These are phyloP conservation scores for Friedmanniomyces simplex DNA, from an alignment of 495 filamentous ascomycete genomes.

Conservation along the genomic window DNA sequence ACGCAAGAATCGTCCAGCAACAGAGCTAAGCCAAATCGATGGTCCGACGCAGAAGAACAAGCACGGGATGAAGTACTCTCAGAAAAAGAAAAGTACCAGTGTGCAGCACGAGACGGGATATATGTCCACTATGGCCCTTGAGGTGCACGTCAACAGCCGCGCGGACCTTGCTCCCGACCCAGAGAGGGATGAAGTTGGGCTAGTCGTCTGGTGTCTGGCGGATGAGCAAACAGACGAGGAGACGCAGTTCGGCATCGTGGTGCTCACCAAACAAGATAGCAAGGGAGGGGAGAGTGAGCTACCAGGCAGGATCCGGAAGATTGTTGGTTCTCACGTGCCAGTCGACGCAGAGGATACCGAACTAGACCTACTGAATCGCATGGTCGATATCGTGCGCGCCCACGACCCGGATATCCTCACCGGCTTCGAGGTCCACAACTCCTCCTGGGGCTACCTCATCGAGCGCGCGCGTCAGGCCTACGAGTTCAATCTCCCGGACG, in stretches of 20 bases:
- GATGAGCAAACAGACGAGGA: conserved; percentile 54
- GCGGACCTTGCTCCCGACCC: conserved; percentile 74
- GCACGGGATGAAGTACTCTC: conserved; percentile 79
- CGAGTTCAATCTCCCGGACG: conserved; percentile 80
- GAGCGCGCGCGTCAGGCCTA: conserved; percentile 79
- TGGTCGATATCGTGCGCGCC: conserved; percentile 75
- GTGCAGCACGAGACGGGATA: conserved; percentile 81
- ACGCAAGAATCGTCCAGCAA: conserved; percentile 13
- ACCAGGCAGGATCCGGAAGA: conserved; percentile 37
- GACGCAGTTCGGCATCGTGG: conserved; percentile 55
- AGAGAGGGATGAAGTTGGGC: conserved; percentile 78
- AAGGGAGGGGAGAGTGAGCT: conserved; percentile 10
- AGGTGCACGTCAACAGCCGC: conserved; percentile 88
- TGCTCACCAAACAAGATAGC: conserved; percentile 46
- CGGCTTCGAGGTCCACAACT: conserved; percentile 88
- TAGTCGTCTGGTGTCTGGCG: conserved; percentile 76
- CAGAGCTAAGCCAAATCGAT: conserved; percentile 70
- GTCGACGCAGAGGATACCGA: conserved; percentile 68
- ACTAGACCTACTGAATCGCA: conserved; percentile 67
- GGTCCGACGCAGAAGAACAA: conserved; percentile 78
- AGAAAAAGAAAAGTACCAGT: conserved; percentile 61
- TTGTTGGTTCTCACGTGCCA: conserved; percentile 42
- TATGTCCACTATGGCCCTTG: conserved; percentile 93
- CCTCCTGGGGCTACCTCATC: conserved; percentile 91
- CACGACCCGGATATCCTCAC: conserved; percentile 90